A percentile compares a stretch with the other conserved stretches of the same genome.
Conservation (phyloP, 2,329 filamentous ascomycete genomes). For the Pestalotiopsis sp. region DNA sequence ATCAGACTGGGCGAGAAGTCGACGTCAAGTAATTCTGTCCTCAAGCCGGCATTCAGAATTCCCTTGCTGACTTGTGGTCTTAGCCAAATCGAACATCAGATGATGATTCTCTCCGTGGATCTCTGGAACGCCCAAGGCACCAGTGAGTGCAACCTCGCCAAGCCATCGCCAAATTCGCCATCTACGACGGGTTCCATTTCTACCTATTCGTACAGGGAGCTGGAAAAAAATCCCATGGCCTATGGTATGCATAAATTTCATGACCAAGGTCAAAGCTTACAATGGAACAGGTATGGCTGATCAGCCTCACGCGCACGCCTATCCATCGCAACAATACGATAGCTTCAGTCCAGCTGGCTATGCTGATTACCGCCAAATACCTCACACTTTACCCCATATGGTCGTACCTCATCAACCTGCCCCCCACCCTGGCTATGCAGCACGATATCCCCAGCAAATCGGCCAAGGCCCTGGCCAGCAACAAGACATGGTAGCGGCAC, state of each 20-base stretch:
- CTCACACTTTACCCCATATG: conserved; percentile 18
- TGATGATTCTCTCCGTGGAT: conserved; percentile 56
- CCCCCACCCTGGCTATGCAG: conserved; percentile 31
- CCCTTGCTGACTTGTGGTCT: conserved; percentile 14
- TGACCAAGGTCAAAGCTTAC: conserved; percentile 2
- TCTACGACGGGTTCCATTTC: conserved; percentile 79
- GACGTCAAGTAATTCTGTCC: conserved; percentile 70
- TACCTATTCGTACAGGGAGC: conserved; percentile 67
- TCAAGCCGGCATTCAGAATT: no score
- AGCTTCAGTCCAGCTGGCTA: neutral
- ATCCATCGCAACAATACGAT: neutral
- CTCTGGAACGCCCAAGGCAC: conserved; percentile 67
- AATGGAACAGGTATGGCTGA: neutral
- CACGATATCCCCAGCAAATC: conserved; percentile 18
- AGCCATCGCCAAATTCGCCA: conserved; percentile 65
- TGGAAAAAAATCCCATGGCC: conserved; percentile 21
- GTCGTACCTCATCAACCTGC: conserved; percentile 27
- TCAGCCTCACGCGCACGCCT: neutral
- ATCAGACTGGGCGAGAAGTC: conserved; percentile 74
- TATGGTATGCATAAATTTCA: neutral
- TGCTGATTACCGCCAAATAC: neutral
- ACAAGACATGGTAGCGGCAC: neutral
- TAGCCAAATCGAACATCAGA: conserved; percentile 31
- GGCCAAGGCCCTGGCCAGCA: neutral
- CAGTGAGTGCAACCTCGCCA: conserved; percentile 67